Percentiles rank a stretch among this genome's conserved stretches.
Evolutionary conservation across 805 yeast genomes (phyloP).

Genomic region (Sungouiozyma intestinalis): DNA sequence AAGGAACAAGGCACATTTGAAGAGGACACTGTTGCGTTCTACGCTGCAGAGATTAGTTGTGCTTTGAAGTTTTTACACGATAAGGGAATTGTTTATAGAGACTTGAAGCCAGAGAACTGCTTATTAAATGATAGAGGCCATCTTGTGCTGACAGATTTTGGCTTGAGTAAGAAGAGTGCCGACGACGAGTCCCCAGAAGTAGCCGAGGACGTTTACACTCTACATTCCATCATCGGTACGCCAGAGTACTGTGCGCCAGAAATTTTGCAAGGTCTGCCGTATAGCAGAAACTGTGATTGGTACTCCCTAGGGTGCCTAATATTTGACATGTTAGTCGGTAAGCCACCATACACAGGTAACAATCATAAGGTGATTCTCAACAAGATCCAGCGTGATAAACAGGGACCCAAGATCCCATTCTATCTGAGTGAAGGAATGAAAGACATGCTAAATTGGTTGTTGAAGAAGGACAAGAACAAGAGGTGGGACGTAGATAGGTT

Average conservation of each 20-base stretch:
- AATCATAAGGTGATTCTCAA: conserved; percentile 67
- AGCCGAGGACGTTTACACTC: conserved; percentile 24
- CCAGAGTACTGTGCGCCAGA: conserved; percentile 72
- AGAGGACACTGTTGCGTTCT: conserved; percentile 64
- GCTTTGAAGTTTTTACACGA: conserved; percentile 69
- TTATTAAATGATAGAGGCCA: conserved; percentile 63
- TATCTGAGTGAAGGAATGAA: conserved; percentile 73
- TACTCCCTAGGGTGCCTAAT: conserved; percentile 84
- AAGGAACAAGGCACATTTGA: conserved; percentile 34
- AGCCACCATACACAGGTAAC: conserved; percentile 82
- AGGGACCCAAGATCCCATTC: conserved; percentile 48
- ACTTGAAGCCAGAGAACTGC: conserved; percentile 83
- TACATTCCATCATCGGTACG: conserved; percentile 35
- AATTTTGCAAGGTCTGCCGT: conserved; percentile 63
- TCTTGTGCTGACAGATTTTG: conserved; percentile 76
- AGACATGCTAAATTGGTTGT: conserved; percentile 53
- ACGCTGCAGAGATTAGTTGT: conserved; percentile 69
- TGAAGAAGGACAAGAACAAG: conserved; percentile 60
- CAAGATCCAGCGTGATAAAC: conserved; percentile 58
- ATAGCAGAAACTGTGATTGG: conserved; percentile 79
- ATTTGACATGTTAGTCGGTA: conserved; percentile 71
- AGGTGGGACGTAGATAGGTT: conserved; percentile 52
- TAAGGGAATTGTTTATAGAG: conserved; percentile 78
- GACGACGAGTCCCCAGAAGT: conserved; percentile 1
- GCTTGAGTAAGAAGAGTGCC: conserved; percentile 44